Evolutionary conservation across 441 rosid species (phyloP), one percentile per base, ranked within the genome.

Genomic region (Erysimum pusillum): DNA sequence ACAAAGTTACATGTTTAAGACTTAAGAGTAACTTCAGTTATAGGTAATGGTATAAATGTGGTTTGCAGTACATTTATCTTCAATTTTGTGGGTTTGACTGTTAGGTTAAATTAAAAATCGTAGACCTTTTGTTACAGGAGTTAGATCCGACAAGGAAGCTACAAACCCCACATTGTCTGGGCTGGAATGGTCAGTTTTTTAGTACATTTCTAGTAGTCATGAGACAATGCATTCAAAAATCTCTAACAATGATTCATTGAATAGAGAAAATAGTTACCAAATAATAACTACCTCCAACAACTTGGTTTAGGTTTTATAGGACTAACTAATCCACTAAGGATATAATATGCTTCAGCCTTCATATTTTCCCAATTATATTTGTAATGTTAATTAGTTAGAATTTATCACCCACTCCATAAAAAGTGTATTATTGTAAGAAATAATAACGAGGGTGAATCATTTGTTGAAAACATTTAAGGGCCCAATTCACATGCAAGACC

Each of bases 401-500:
- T 65, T 32, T 32, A 28, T n/a, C 2, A 9, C 13, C 49, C 25
- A 31, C 49, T n/a, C 41, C 3, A 69, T 13, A 42, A 6, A 42
- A 41, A 22, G 1, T 9, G 38, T n/a, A n/a, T 14, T 53, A 53
- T 9, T 13, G 44, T 32, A 32, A 45, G 62, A 38, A 32, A 31
- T 44, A 44, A 35, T 45, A 14, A 18, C 25, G 25, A 58, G 25
- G 10, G 36, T 46, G 28, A 45, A 9, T 45, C 38, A 48, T 71
- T 71, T 46, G 49, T 71, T 48, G 48, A 49, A 60, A 63, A 31
- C 63, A 54, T 70, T 9, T 9, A 20, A 69, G 59, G 75, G 67
- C 59, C 59, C 46, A 59, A 56, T 25, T 25, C 17, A 20, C 36
- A 46, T 59, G 28, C 11, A 46, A 34, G 46, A 35, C 44, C 48